Evolutionary conservation across 148 eudicot genomes (phyloP).

Genomic region (Polygonum maritimum): DNA sequence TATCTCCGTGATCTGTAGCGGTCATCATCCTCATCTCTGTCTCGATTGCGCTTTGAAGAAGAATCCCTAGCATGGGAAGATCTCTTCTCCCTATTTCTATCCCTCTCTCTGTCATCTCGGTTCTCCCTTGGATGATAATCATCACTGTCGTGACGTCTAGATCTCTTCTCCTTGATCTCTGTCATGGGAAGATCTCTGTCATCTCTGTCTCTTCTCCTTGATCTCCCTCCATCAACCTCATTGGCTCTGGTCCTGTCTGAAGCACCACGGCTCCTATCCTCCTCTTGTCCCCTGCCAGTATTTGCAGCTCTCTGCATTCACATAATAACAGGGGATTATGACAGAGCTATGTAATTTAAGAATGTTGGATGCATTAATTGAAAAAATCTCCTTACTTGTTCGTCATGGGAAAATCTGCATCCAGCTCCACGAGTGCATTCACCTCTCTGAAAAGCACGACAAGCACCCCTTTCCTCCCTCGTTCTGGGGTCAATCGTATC

Average conservation of each 20-base stretch:
- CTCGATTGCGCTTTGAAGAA: slow-evolving; percentile 23
- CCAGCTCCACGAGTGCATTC: slow-evolving; percentile 77
- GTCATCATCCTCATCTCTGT: slow-evolving; percentile 35
- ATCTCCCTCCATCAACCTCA: slow-evolving; percentile 28
- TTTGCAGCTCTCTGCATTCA: slow-evolving; percentile 76
- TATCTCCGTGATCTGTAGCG: slow-evolving; percentile 30
- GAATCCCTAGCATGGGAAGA: slow-evolving; percentile 37
- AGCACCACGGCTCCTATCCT: slow-evolving; percentile 29
- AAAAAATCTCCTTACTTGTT: slow-evolving; percentile 34
- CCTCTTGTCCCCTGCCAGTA: slow-evolving; percentile 85
- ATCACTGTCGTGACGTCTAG: slow-evolving; percentile 27
- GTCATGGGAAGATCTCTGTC: too few relatives aligned
- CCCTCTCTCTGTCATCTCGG: slow-evolving; percentile 17
- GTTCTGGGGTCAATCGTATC: slow-evolving; percentile 42
- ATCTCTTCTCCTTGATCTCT: too few relatives aligned
- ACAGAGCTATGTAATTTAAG: neutral
- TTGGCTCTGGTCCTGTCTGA: slow-evolving; percentile 17
- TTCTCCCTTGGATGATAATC: slow-evolving; percentile 28
- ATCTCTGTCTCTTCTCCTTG: slow-evolving; percentile 18
- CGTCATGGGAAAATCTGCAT: slow-evolving; percentile 90
- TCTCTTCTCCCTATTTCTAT: slow-evolving; percentile 4
- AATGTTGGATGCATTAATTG: neutral
- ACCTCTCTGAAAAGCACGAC: slow-evolving; percentile 88
- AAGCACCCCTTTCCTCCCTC: slow-evolving; percentile 90
- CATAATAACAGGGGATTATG: neutral